Conservation (phyloP, 257 asterid genomes). For the Osmanthus fragrans region DNA sequence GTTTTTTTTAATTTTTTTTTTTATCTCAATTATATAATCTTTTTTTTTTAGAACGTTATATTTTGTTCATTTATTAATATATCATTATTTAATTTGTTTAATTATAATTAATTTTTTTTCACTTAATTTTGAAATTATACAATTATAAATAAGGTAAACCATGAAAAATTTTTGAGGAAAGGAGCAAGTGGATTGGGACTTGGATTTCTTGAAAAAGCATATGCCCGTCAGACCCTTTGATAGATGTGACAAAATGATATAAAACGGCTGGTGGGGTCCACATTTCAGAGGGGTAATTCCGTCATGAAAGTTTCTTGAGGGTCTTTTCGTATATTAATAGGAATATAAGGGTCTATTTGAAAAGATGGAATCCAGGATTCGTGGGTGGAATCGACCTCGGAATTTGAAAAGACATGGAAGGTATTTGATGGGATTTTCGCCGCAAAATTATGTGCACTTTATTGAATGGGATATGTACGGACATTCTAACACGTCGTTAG, state of each 20-base stretch:
- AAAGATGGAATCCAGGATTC: conserved; percentile 13
- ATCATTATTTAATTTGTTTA: too few relatives aligned
- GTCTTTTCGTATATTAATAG: not conserved
- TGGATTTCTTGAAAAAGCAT: too few relatives aligned
- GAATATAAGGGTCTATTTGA: not conserved
- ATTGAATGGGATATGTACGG: not conserved
- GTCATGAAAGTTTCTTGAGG: not conserved
- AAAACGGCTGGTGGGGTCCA: not conserved
- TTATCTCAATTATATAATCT: too few relatives aligned
- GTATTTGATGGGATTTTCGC: not conserved
- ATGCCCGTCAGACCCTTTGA: not conserved
- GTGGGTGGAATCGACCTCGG: conserved; percentile 33
- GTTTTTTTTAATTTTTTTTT: too few relatives aligned
- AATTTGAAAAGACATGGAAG: conserved; percentile 21
- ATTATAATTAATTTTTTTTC: too few relatives aligned
- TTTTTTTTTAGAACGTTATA: too few relatives aligned
- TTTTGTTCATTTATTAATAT: too few relatives aligned
- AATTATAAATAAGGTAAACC: too few relatives aligned
- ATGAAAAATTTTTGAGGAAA: too few relatives aligned
- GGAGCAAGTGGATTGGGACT: too few relatives aligned
- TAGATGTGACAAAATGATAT: not conserved
- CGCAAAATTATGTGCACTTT: not conserved
- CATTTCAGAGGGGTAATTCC: not conserved
- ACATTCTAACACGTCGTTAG: not conserved
- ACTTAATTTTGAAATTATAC: too few relatives aligned